Evolutionary conservation across 192 early-diverging fungal species (phyloP), one percentile per base, ranked within the genome.

Genomic region (Entomortierella parvispora): DNA sequence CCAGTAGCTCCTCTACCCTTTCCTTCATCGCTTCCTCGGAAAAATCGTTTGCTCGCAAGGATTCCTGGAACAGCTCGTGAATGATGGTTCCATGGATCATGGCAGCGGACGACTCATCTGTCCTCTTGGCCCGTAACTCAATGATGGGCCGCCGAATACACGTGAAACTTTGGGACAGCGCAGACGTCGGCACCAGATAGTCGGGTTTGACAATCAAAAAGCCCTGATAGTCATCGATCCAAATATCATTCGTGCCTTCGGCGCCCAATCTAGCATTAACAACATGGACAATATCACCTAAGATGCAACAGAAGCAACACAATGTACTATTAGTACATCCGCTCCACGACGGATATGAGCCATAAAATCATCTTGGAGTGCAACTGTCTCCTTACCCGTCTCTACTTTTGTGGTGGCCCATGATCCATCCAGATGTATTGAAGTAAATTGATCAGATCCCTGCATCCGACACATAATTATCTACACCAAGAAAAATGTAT

Each of bases 181-280:
- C 75, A 4, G 97, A 95, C 25, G 89, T 86, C 0, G 94, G 85
- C 18, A 98, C 83, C 15, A 99, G 79, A 2, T 68, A 66, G 72
- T 98, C 97, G 2, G 97, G 97, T 50, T 94, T 86, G 17, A 94
- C 69, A 33, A 97, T 86, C 0, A 94, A 67, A 26, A 91, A 80
- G 33, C 84, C 79, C 4, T 90, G 55, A 6, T 62, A 33, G 42
- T 88, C 86, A 62, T 93, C 88, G 29, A 93, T 83, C 12, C 93
- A 76, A 28, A 75, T 74, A 17, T 75, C 67, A 8, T 58, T 43
- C 0, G 68, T 58, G 6, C 62, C 56, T 0, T 68, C 61, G 10
- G 46, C 18, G 22, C 80, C 28, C 17, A 81, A 55, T 23, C 63
- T 74, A 0, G 63, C 69, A 1, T 65, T 79, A 14, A 88, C 67